Evolutionary conservation across 2,329 filamentous ascomycete genomes (phyloP).

Genomic region (Stachybotrys elegans): DNA sequence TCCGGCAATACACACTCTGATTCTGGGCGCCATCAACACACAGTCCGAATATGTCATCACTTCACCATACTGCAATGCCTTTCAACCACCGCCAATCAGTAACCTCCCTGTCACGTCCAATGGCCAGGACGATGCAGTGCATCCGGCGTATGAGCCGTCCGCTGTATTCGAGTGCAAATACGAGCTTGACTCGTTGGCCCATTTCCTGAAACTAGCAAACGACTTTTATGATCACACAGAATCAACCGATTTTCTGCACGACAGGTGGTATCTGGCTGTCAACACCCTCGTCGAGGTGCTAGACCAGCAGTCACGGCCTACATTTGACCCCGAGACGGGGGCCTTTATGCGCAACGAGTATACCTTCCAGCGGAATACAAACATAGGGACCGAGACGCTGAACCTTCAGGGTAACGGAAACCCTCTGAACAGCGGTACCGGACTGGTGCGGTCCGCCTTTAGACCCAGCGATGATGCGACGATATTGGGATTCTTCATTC

Average conservation of each 20-base stretch:
- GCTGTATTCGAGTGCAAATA: constrained; percentile 98
- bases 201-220: constrained; percentile 82
- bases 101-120: constrained; percentile 67
- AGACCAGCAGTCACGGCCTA: constrained; percentile 72
- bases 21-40: constrained; percentile 91
- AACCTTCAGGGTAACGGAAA: constrained; percentile 82
- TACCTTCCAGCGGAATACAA: constrained; percentile 79
- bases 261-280: constrained; percentile 74
- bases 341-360: constrained; percentile 70
- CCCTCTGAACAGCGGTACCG: constrained; percentile 77
- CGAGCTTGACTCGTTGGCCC: constrained; percentile 90
- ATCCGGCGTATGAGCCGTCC: constrained; percentile 77
- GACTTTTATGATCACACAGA: constrained; percentile 78
- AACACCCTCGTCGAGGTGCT: constrained; percentile 70
- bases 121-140: constrained; percentile 77
- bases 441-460: constrained; percentile 86
- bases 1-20: constrained; percentile 68
- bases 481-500: constrained; percentile 91
- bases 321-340: constrained; percentile 67
- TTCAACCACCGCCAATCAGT: constrained; percentile 87
- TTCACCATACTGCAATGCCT: constrained; percentile 96
- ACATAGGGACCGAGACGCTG: constrained; percentile 83
- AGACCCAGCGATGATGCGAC: constrained; percentile 93
- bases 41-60: constrained; percentile 93
- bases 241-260: constrained; percentile 72